Percentiles rank a stretch among this genome's conserved stretches.
These are phyloP conservation scores for Colletotrichum lindemuthianum DNA, from an alignment of 2,329 filamentous ascomycete genomes.

Conservation along the genomic window DNA sequence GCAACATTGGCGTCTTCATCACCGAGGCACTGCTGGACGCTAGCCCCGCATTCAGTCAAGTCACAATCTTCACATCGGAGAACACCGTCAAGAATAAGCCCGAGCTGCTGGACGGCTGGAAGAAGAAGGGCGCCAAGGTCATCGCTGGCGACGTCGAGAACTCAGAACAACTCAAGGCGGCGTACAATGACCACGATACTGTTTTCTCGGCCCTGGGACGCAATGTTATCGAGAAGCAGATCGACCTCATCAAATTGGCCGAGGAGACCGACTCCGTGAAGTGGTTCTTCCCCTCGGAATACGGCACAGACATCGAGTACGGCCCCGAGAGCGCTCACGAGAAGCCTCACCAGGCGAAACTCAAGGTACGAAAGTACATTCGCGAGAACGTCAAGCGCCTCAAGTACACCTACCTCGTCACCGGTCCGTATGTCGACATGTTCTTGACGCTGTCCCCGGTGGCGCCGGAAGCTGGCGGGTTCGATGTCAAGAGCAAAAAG, in stretches of 20 bases:
- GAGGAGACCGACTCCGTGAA: constrained; percentile 62
- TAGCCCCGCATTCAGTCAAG: constrained; percentile 45
- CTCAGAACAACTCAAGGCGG: constrained; percentile 57
- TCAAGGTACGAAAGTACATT: constrained; percentile 72
- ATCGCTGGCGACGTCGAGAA: constrained; percentile 50
- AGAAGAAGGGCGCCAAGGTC: constrained; percentile 39
- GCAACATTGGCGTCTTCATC: constrained; percentile 54
- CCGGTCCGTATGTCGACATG: constrained; percentile 74
- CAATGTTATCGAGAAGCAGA: constrained; percentile 68
- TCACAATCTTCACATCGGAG: constrained; percentile 47
- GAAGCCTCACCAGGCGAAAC: constrained; percentile 75
- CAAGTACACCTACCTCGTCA: constrained; percentile 74
- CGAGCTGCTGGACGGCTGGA: constrained; percentile 37
- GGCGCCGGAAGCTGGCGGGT: constrained; percentile 61
- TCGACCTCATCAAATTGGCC: constrained; percentile 69
- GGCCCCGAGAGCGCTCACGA: constrained; percentile 65
- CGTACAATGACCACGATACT: constrained; percentile 71
- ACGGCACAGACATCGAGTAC: constrained; percentile 73
- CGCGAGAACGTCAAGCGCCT: constrained; percentile 62
- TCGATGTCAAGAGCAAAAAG: constrained; percentile 64
- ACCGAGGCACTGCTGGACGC: constrained; percentile 49
- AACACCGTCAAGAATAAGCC: constrained; percentile 37
- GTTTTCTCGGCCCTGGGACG: constrained; percentile 73
- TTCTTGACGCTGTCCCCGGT: constrained; percentile 59
- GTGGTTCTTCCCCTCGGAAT: constrained; percentile 76